Evolutionary conservation across 2,329 filamentous ascomycete genomes (phyloP), one percentile per base, ranked within the genome.

Genomic region (Ilyonectria robusta): DNA sequence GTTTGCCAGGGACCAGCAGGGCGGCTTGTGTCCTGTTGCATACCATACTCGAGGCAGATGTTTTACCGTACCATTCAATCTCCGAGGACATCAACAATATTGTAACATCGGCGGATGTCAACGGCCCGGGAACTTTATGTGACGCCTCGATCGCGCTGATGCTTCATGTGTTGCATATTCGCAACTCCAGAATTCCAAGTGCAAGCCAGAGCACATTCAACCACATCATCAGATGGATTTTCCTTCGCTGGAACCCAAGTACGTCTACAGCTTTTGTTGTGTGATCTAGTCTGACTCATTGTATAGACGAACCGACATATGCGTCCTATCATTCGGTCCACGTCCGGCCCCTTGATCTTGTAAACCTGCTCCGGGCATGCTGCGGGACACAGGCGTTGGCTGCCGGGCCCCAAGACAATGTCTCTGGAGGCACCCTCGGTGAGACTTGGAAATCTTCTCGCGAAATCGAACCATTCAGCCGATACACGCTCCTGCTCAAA

Each of bases 221-320:
- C 70, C 89, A 93, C 73, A 87, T 96, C 40, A 88, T 96, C 62
- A 87, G 90, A 73, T 99, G 96, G 96, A 79, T 96, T 1, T 91
- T 94, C 73, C 87, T 90, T 37, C 91, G 88, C 74, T 99, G 95
- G 94, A 91, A 90, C 71, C 92, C 94, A 70, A 91, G 93, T 95
- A 84, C 78, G 87, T 72, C n/a, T 31, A 35, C 13, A 8, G 15
- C 2, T 35, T 42, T 7, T 11, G 19, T 17, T 26, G 4, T 21
- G 9, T 26, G 15, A 15, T 46, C 10, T 4, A 10, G 23, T 9
- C 50, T 71, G 26, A 74, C 54, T 5, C n/a, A 7, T n/a, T 59
- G 40, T n/a, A 33, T 37, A 92, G 90, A 85, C 44, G 94, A 97
- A 75, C 83, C 88, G 62, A 82, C 85, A 5, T 93, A 92, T 78